Evolutionary conservation across 805 yeast genomes (phyloP).

Genomic region (Zygosaccharomyces siamensis): DNA sequence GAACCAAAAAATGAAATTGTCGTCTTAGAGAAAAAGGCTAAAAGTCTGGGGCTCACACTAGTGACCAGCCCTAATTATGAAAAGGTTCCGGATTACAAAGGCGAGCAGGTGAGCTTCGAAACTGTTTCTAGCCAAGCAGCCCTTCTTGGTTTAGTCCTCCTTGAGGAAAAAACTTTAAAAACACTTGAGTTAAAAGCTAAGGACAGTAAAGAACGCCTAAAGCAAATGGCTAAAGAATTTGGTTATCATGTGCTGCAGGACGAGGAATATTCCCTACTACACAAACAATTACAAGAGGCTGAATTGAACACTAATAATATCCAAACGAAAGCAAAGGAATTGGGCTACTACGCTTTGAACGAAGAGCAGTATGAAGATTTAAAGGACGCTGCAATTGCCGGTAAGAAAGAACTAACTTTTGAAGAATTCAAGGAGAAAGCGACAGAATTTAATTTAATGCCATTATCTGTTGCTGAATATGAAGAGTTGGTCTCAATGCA

Average conservation of each 20-base stretch:
- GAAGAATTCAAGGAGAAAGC: conserved; percentile 18
- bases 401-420: conserved; percentile 11
- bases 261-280: conserved; percentile 7
- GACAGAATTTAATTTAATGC: conserved; percentile 16
- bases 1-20: neutral
- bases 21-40: conserved; percentile 2
- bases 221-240: conserved; percentile 9
- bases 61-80: conserved; percentile 24
- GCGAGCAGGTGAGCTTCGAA: neutral
- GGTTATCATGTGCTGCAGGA: conserved; percentile 12
- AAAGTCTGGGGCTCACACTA: conserved; percentile 19
- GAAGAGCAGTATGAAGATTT: conserved; percentile 13
- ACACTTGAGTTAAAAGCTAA: conserved; percentile 2
- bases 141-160: conserved; percentile 5
- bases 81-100: neutral
- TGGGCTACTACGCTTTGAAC: conserved; percentile 21
- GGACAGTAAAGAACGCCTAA: conserved; percentile 8
- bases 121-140: conserved; percentile 5
- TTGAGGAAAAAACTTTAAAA: conserved; percentile 4
- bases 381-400: neutral
- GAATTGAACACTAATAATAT: conserved; percentile 15
- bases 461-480: conserved; percentile 9
- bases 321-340: conserved; percentile 13
- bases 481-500: conserved; percentile 8
- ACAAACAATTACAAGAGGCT: conserved; percentile 7